These are phyloP conservation scores for Gorgonomyces haynaldii DNA, from an alignment of 192 early-diverging fungal genomes.

Conservation along the genomic window DNA sequence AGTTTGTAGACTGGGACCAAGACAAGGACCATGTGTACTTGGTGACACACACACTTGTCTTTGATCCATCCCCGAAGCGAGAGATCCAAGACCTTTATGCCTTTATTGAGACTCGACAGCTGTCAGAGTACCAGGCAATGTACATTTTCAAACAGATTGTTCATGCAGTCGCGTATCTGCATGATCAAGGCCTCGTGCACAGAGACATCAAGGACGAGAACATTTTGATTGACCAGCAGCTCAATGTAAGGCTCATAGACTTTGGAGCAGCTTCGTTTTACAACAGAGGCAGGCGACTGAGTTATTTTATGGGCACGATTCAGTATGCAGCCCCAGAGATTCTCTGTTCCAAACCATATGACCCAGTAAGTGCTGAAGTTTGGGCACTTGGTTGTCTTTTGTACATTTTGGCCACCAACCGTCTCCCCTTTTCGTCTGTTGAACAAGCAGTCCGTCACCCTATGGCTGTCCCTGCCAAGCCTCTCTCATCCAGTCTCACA, in stretches of 20 bases:
- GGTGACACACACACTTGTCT: constrained; percentile 50
- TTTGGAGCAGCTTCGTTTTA: constrained; percentile 40
- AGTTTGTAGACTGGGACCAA: constrained; percentile 31
- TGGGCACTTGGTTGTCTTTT: constrained; percentile 46
- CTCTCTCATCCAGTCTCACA: constrained; percentile 32
- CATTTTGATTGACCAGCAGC: constrained; percentile 38
- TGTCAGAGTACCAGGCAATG: constrained; percentile 20
- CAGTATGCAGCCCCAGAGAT: constrained; percentile 49
- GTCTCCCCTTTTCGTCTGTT: constrained; percentile 29
- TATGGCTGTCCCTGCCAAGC: constrained; percentile 24
- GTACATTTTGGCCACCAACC: constrained; percentile 41
- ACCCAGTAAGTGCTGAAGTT: constrained; percentile 35
- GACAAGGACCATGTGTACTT: constrained; percentile 52
- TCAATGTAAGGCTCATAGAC: constrained; percentile 40
- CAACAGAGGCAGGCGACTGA: constrained; percentile 17
- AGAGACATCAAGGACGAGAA: constrained; percentile 54
- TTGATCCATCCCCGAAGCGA: constrained; percentile 19
- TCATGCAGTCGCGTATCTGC: constrained; percentile 27
- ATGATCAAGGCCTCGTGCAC: constrained; percentile 33
- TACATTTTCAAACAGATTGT: constrained; percentile 31
- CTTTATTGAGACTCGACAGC: constrained; percentile 29
- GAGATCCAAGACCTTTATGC: constrained; percentile 26
- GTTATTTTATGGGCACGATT: constrained; percentile 28
- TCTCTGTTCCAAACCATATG: constrained; percentile 30
- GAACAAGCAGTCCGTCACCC: constrained; percentile 11